Percentiles rank a stretch among this genome's conserved stretches.
Conservation (phyloP, 2,329 filamentous ascomycete genomes). For the Triangularia setosa region DNA sequence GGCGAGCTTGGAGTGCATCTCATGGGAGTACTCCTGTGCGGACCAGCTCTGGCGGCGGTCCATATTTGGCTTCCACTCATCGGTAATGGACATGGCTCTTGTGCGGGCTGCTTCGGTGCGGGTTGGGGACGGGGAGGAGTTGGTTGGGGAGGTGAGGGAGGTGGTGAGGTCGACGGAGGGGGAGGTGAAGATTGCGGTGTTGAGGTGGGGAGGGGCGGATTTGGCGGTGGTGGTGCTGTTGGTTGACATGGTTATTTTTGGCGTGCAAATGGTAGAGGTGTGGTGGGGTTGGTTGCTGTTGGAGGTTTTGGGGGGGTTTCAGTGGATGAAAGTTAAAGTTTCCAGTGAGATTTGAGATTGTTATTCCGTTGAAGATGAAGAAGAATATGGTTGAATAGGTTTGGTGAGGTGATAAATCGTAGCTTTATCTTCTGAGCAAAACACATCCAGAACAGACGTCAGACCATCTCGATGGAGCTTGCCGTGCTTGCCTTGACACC, state of each 20-base stretch:
- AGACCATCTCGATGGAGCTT: not conserved
- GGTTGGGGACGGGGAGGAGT: conserved; percentile 7
- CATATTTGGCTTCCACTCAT: conserved; percentile 45
- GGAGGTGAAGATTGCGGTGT: not conserved
- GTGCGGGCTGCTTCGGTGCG: conserved; percentile 28
- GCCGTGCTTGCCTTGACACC: not conserved
- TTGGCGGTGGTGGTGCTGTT: not conserved
- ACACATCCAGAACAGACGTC: not conserved
- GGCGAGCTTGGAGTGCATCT: conserved; percentile 47
- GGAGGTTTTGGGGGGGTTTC: not conserved
- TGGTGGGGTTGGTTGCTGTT: not conserved
- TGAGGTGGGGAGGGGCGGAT: not conserved
- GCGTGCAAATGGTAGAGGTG: not conserved
- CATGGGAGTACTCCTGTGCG: conserved; percentile 51
- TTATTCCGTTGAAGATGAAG: not conserved
- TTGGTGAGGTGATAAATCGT: not conserved
- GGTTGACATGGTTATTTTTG: not conserved
- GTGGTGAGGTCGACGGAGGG: not conserved
- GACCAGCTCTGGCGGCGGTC: conserved; percentile 50
- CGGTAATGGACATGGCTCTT: conserved; percentile 35
- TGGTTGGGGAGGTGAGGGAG: conserved; percentile 8
- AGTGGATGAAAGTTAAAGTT: not conserved
- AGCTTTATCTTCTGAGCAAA: not conserved
- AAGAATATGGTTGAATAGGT: not conserved
- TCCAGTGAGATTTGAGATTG: not conserved